Percentiles rank a stretch among this genome's conserved stretches.
phyloP scores from a whole-genome alignment of 179 eudicot genomes.

The Vitellaria paradoxa region DNA sequence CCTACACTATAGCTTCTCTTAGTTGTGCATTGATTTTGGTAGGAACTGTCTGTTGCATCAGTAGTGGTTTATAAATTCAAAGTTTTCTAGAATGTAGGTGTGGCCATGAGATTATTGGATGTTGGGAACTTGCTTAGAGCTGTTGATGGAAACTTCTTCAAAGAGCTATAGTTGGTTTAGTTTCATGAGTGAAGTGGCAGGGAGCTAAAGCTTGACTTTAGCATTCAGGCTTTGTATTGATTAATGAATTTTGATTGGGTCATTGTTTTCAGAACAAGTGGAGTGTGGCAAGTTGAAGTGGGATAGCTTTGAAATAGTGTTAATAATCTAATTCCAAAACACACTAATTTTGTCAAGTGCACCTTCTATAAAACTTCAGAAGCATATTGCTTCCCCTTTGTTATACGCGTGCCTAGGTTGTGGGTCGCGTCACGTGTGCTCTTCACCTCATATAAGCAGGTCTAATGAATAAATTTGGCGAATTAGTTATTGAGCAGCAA shows the following conservation, averaged over 20 bases:
- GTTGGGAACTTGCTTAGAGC: neutral
- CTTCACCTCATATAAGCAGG: neutral
- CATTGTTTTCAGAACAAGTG: neutral
- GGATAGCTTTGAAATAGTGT: neutral
- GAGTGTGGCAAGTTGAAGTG: neutral
- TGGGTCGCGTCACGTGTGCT: neutral
- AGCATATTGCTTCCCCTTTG: neutral
- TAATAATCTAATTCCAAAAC: neutral
- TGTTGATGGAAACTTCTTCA: too few relatives aligned
- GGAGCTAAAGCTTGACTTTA: neutral
- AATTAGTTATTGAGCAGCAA: neutral
- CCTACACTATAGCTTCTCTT: neutral
- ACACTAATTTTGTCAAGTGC: neutral
- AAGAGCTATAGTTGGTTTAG: neutral
- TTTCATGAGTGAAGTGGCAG: neutral
- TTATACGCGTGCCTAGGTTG: too few relatives aligned
- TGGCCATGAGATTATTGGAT: neutral
- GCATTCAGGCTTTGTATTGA: neutral
- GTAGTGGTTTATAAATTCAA: neutral
- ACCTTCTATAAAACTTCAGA: neutral
- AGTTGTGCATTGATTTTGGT: neutral
- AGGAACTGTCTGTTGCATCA: conserved; percentile 1
- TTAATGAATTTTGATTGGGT: conserved; percentile 1
- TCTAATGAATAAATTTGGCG: neutral
- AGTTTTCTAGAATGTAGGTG: neutral